Conservation (phyloP, 1,284 basidiomycete genomes). For the Volvariella surrecta region DNA sequence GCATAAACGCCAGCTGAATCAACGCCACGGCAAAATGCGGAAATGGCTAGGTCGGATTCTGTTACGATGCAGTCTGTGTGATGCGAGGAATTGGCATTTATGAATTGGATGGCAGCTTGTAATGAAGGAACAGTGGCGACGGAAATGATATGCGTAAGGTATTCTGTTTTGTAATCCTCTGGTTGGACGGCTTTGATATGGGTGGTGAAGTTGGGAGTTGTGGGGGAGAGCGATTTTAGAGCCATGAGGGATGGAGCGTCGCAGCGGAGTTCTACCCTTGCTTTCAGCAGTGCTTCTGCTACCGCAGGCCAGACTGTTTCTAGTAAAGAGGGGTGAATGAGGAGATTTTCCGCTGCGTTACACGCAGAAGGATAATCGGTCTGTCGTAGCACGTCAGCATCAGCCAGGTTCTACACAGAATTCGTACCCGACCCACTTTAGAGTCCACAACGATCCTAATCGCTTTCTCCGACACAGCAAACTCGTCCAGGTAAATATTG, state of each 20-base stretch:
- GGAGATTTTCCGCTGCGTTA: constrained; percentile 87
- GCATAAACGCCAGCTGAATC: constrained; percentile 92
- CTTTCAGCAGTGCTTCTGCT: constrained; percentile 62
- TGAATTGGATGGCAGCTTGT: constrained; percentile 73
- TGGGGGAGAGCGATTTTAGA: constrained; percentile 26
- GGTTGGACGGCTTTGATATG: constrained; percentile 45
- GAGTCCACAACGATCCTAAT: constrained; percentile 81
- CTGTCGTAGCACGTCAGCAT: constrained; percentile 31
- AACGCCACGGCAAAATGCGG: constrained; percentile 78
- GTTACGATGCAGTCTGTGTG: constrained; percentile 95
- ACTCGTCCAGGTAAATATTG: constrained; percentile 81
- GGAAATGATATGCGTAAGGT: constrained; percentile 78
- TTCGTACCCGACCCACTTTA: constrained; percentile 52
- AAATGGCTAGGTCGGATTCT: constrained; percentile 60
- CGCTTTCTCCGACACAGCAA: constrained; percentile 73
- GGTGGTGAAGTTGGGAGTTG: constrained; percentile 29
- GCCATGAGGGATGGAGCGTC: constrained; percentile 60
- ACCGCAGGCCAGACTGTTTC: constrained; percentile 74
- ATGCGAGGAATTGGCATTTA: constrained; percentile 90
- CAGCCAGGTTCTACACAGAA: not conserved
- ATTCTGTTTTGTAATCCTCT: constrained; percentile 80
- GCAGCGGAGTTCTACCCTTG: constrained; percentile 74
- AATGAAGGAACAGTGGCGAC: constrained; percentile 72
- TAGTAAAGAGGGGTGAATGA: constrained; percentile 73
- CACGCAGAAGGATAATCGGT: constrained; percentile 95